Evolutionary conservation across 2,329 filamentous ascomycete species (phyloP).

Genomic region (Pseudocercospora vitis): DNA sequence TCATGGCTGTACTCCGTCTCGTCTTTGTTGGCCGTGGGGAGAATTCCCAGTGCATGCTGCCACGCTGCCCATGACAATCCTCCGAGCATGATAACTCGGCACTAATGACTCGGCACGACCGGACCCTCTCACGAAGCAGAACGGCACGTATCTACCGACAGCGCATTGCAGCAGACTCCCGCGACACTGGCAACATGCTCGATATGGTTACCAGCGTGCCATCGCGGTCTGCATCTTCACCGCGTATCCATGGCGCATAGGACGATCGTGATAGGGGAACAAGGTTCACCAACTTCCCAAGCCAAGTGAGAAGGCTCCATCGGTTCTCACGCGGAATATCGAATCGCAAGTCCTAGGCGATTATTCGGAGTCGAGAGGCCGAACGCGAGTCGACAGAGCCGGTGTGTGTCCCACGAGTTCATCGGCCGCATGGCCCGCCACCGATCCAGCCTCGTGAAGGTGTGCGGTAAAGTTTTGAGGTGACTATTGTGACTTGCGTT

Average conservation of each 20-base stretch:
- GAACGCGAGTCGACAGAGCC: neutral
- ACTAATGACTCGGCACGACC: neutral
- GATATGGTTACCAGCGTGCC: neutral
- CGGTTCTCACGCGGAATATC: neutral
- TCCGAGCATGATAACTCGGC: slow-evolving; percentile 4
- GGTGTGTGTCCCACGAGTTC: slow-evolving; percentile 1
- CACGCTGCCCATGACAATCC: neutral
- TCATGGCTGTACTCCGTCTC: neutral
- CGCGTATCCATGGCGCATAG: slow-evolving; percentile 5
- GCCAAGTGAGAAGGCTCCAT: too few species aligned
- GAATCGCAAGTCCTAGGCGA: too few species aligned
- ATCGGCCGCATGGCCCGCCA: neutral
- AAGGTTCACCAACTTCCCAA: neutral
- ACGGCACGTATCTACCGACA: slow-evolving; percentile 1
- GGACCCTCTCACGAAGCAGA: neutral
- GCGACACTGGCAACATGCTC: too few species aligned
- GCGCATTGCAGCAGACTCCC: neutral
- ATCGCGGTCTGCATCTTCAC: neutral
- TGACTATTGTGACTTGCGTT: slow-evolving; percentile 6
- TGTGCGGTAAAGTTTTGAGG: slow-evolving; percentile 1
- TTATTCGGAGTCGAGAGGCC: too few species aligned
- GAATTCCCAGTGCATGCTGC: too few species aligned
- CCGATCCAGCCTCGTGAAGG: neutral
- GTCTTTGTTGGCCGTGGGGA: too few species aligned
- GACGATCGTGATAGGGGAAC: neutral